Evolutionary conservation across 202 grass and related monocot genomes (phyloP).

Genomic region (Eragrostis tef): DNA sequence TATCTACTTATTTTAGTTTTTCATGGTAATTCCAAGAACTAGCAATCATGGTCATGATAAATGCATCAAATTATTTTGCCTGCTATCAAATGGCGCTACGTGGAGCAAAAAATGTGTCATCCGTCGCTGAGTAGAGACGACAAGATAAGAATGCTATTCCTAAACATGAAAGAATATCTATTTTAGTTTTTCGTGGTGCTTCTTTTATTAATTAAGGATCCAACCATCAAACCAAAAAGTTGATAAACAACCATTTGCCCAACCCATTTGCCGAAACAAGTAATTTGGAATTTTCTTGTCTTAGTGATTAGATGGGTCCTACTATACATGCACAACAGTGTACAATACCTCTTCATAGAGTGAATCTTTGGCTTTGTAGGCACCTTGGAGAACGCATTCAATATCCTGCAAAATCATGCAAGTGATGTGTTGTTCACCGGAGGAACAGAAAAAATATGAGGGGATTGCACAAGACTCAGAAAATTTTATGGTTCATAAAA

Average conservation of each 20-base stretch:
- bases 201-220: constrained; percentile 10
- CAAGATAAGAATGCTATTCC: neutral
- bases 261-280: neutral
- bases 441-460: neutral
- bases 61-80: neutral
- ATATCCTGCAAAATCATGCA: constrained; percentile 46
- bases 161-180: neutral
- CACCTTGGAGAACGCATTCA: constrained; percentile 66
- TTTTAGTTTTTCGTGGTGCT: neutral
- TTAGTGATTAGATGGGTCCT: neutral
- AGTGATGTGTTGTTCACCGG: neutral
- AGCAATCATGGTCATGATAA: neutral
- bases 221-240: neutral
- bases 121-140: neutral
- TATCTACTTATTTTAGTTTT: neutral
- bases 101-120: neutral
- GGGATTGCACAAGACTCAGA: neutral
- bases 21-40: neutral
- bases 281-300: neutral
- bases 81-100: neutral
- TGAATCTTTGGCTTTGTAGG: constrained; percentile 55
- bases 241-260: neutral
- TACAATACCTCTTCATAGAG: constrained; percentile 54
- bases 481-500: neutral
- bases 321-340: neutral